phyloP scores from a whole-genome alignment of 2,329 filamentous ascomycete species.

The Claviceps capensis region DNA sequence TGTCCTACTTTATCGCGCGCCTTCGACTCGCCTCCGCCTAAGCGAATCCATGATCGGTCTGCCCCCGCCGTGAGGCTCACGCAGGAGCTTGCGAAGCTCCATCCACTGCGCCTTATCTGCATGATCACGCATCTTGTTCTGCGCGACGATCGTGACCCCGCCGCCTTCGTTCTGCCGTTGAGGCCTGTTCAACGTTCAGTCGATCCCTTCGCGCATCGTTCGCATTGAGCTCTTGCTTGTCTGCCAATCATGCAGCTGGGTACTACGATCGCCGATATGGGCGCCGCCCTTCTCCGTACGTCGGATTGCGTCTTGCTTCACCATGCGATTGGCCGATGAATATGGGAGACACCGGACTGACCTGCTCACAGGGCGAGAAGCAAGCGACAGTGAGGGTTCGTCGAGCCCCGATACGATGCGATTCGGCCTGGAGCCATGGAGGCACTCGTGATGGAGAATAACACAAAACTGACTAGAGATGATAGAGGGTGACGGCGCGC shows the following conservation, averaged over 20 bases:
- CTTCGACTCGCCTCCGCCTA: background rate
- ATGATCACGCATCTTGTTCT: background rate
- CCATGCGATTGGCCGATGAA: background rate
- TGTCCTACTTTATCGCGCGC: background rate
- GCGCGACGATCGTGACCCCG: background rate
- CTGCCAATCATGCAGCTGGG: slow-evolving; percentile 12
- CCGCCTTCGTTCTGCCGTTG: background rate
- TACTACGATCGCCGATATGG: slow-evolving; percentile 15
- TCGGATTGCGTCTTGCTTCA: background rate
- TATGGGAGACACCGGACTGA: background rate
- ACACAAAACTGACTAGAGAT: slow-evolving; percentile 3
- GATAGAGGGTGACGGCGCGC: slow-evolving; percentile 61
- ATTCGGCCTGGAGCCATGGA: background rate
- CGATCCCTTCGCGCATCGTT: background rate
- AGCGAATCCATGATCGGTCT: slow-evolving; percentile 10
- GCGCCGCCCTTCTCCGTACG: slow-evolving; percentile 20
- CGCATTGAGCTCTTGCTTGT: background rate
- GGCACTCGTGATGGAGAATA: background rate
- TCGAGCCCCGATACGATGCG: background rate
- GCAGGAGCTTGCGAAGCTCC: slow-evolving; percentile 6
- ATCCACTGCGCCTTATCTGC: background rate
- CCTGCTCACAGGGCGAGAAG: slow-evolving; percentile 9
- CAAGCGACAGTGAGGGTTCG: slow-evolving; percentile 22
- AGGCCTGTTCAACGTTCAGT: background rate
- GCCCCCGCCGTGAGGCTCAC: slow-evolving; percentile 12